Base-by-base conservation (phyloP, 2,329 filamentous ascomycete species). In the Talaromyces sp. region DNA sequence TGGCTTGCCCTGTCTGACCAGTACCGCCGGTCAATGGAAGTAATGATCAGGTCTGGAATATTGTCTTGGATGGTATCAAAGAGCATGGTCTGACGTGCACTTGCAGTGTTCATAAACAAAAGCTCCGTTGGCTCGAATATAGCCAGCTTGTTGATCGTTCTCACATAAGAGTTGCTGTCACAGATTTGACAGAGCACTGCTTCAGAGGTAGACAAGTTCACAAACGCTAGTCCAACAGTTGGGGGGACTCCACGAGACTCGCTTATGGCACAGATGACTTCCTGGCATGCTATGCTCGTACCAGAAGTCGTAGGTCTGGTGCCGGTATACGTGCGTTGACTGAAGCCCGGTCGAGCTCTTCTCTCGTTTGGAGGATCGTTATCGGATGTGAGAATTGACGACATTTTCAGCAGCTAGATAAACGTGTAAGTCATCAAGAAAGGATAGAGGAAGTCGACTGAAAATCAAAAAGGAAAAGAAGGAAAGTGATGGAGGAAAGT, bases 111-210 rank as follows among this genome's bases (percentile, higher is more conserved):
- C 25, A 28, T 28, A 7, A 28, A 28, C 25, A 28, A 28, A 28
- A 28, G 25, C 25, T 28, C 25, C 25, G 25, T 28, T 28, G 25
- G 25, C 7, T 28, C 25, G 25, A 28, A 28, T 28, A 28, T 7
- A 28, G 25, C 25, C 25, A 28, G 25, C 25, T 28, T 28, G 25
- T 28, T 28, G 25, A 96, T 79, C 0, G 91, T 96, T 67, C 87
- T 87, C 58, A 91, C 86, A 69, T 96, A 97, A 35, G 91, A 95
- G 70, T 96, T 91, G 58, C 87, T 95, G 71, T 97, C 93, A 68
- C 88, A 91, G 63, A 97, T 93, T 67, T 97, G 91, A 68, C 90
- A 95, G 39, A 97, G 80, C 28, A 91, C 84, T 15, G 85, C 89
- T 73, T 96, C 91, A 39, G 88, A 89, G 2, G 89, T 92, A 41